These are phyloP conservation scores for Tetrahymena borealis DNA, from an alignment of 73 alveolate genomes.

Conservation along the genomic window DNA sequence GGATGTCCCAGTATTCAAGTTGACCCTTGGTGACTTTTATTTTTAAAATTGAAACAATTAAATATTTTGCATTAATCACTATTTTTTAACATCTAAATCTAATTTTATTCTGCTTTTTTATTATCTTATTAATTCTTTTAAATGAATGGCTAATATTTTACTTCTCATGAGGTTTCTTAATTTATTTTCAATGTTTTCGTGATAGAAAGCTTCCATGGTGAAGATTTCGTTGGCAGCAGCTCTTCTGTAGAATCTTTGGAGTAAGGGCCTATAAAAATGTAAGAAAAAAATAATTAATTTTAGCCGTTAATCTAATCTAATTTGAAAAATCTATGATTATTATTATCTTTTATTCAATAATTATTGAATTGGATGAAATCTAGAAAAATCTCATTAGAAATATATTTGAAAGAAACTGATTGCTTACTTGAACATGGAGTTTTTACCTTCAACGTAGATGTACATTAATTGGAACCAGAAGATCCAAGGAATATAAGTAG, in stretches of 20 bases:
- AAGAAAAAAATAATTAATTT: too few relatives aligned
- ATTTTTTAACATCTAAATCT: background rate
- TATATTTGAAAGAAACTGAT: background rate
- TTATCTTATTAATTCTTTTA: background rate
- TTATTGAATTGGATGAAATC: too few relatives aligned
- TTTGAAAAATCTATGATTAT: too few relatives aligned
- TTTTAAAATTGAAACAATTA: too few relatives aligned
- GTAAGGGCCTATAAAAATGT: constrained; percentile 3
- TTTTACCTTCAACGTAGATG: constrained; percentile 40
- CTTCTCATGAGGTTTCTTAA: constrained; percentile 11
- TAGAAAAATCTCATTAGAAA: too few relatives aligned
- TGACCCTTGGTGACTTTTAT: constrained; percentile 36
- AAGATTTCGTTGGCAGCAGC: constrained; percentile 46
- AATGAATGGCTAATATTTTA: background rate
- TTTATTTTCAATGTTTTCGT: constrained; percentile 37
- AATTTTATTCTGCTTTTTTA: background rate
- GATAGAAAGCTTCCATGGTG: constrained; percentile 37
- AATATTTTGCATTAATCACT: too few relatives aligned
- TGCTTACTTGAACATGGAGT: constrained; percentile 19
- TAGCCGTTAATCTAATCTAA: too few relatives aligned
- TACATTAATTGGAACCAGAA: constrained; percentile 46
- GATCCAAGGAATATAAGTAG: constrained; percentile 32
- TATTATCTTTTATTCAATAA: too few relatives aligned
- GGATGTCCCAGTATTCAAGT: constrained; percentile 38
- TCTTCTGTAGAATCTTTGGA: constrained; percentile 46